Evolutionary conservation across 345 rosid genomes (phyloP).

Genomic region (Aquilaria sinensis): DNA sequence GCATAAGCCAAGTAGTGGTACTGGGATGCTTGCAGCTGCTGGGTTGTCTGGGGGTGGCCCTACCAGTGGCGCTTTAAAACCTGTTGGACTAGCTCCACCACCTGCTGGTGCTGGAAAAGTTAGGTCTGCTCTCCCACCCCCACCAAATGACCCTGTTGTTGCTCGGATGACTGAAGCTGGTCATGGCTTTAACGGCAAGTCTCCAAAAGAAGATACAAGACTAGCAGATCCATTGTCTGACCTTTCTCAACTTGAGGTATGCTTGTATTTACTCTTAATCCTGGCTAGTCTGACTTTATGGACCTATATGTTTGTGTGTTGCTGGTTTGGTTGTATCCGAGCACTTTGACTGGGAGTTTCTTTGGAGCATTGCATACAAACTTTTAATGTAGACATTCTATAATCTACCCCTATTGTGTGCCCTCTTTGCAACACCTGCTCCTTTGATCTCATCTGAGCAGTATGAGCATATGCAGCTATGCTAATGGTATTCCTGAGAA

Average conservation of each 20-base stretch:
- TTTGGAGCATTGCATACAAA: too few relatives aligned
- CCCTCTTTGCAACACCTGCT: too few relatives aligned
- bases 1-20: slow-evolving; percentile 72
- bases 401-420: too few relatives aligned
- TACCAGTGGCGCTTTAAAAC: slow-evolving; percentile 52
- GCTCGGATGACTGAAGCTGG: slow-evolving; percentile 38
- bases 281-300: too few relatives aligned
- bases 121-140: slow-evolving; percentile 88
- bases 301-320: too few relatives aligned
- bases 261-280: neutral
- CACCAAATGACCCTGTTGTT: slow-evolving; percentile 79
- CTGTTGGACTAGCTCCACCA: slow-evolving; percentile 74
- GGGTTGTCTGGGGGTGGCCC: slow-evolving; percentile 50
- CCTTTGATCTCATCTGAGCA: too few relatives aligned
- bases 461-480: too few relatives aligned
- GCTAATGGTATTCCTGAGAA: too few relatives aligned
- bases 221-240: slow-evolving; percentile 56
- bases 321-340: too few relatives aligned
- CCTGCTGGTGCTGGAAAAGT: slow-evolving; percentile 51
- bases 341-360: too few relatives aligned
- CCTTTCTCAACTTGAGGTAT: slow-evolving; percentile 78
- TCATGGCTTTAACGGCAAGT: slow-evolving; percentile 18
- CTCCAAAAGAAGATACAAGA: slow-evolving; percentile 29
- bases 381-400: too few relatives aligned
- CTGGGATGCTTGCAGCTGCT: slow-evolving; percentile 98